Evolutionary conservation across 225 moss, liverwort and hornwort species (phyloP), one percentile per base, ranked within the genome.

Genomic region (Sphagnum contortum): DNA sequence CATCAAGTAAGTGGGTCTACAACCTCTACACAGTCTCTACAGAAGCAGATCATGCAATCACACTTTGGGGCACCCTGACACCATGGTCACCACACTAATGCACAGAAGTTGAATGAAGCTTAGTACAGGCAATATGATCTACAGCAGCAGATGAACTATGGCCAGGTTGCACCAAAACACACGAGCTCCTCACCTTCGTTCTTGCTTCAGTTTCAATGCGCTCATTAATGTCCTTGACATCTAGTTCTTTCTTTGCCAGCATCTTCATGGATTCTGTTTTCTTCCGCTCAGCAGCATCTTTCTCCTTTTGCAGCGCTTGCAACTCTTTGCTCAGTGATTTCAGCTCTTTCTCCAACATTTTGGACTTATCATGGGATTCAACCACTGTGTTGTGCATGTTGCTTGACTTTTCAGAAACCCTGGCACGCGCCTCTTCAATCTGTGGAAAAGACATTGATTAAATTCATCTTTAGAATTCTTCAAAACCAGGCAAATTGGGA

Each of bases 341-440:
- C 63, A 88, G 74, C 75, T 88, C 84, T 64, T 94, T 94, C 73
- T 94, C 93, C 70, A 90, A 73, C 50, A 73, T 81, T 70, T 94
- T 94, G 59, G 82, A 67, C 73, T 94, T 76, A 48, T 94, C 90
- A 73, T 94, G 93, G 66, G 93, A 88, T 59, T 94, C 93, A 64
- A 88, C 70, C 48, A 90, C 86, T 64, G 80, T 88, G 69, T 94
- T 94, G 72, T 94, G 86, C 93, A 94, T 94, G 70, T 90, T 88
- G 62, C 74, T 81, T 4, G 93, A 94, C 76, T 90, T 94, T 66
- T 94, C 93, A 71, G 93, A 94, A 49, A 94, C 93, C 79, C 82
- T 87, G n/a, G 86, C 86, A 54, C 93, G 93, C 69, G 82, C 84
- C 61, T 90, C 90, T 85, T 94, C 93, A 63, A 87, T 88, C 90